Evolutionary conservation across 2,329 filamentous ascomycete genomes (phyloP), one percentile per base, ranked within the genome.

Genomic region (Pleomassaria siparia): DNA sequence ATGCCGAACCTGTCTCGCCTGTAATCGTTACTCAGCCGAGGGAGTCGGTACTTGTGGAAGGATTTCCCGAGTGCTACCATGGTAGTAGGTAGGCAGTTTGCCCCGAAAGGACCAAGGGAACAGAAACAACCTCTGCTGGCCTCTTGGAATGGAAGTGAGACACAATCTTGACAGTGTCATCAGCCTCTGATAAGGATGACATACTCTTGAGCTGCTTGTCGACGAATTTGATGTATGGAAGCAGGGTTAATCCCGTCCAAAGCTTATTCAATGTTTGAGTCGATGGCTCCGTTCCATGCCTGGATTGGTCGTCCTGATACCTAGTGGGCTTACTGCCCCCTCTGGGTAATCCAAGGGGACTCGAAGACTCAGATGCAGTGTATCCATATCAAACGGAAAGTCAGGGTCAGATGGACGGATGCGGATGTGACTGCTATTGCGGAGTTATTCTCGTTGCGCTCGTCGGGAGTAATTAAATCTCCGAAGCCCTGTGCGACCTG

Each of bases 351-450:
- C 70, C 9, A 63, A 65, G 1, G 89, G 88, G 16, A 94, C 77
- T 42, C 75, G 78, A 29, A 94, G 72, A 35, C 82, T 76, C 64
- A 87, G 91, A 32, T 87, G 78, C 25, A 94, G 74, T 30, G 80
- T 75, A 21, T 83, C 79, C 62, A 92, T 75, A 51, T 91, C 87
- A 67, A 89, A 92, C 1, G 89, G 87, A 60, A 94, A 92, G 62
- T 94, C 89, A 0, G 89, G 89, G 64, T 94, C 89, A 5, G 88
- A 90, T 4, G 89, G 89, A 11, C 72, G 73, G 51, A 94, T 72
- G 43, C 76, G 81, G 68, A 88, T 9, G 75, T 71, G 30, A 91
- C 70, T 13, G 80, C 77, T 0, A 81, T 82, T n/a, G n/a, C n/a
- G 2, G 76, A 76, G 40, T 80, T 77, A 50, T 79, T 60, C 51